phyloP scores from a whole-genome alignment of 108 stramenopile species.

The Craspedostauros australis region DNA sequence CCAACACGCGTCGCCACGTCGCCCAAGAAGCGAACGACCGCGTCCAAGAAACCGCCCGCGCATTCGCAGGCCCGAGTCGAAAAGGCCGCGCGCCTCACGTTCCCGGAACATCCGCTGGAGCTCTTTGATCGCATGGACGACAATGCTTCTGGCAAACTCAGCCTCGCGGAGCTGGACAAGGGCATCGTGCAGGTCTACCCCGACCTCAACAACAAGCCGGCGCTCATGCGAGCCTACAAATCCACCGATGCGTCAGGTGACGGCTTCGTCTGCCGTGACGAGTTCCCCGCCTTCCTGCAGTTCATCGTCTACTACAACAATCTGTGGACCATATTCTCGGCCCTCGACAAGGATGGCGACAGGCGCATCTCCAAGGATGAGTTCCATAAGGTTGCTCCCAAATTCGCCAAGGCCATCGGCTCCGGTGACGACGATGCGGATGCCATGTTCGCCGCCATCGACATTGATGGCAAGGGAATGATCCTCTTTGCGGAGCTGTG shows the following conservation, averaged over 20 bases:
- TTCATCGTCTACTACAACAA: conserved; percentile 14
- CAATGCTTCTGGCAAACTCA: conserved; percentile 11
- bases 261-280: conserved; percentile 8
- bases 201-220: conserved; percentile 16
- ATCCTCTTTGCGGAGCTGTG: too few species aligned
- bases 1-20: too few species aligned
- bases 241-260: conserved; percentile 2
- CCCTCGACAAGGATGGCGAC: conserved; percentile 14
- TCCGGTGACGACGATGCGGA: too few species aligned
- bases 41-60: too few species aligned
- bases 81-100: too few species aligned
- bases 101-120: too few species aligned
- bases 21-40: too few species aligned
- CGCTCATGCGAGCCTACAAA: conserved; percentile 23
- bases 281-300: conserved; percentile 13
- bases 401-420: too few species aligned
- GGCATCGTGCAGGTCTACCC: conserved; percentile 3
- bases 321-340: conserved; percentile 7
- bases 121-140: conserved; percentile 13
- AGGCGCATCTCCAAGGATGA: conserved; percentile 15
- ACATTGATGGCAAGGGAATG: too few species aligned
- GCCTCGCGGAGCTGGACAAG: conserved; percentile 17
- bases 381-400: conserved; percentile 9
- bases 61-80: too few species aligned
- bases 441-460: too few species aligned